These are phyloP conservation scores for Rhodotorula mucilaginosa DNA, from an alignment of 1,284 basidiomycete genomes.

Conservation along the genomic window DNA sequence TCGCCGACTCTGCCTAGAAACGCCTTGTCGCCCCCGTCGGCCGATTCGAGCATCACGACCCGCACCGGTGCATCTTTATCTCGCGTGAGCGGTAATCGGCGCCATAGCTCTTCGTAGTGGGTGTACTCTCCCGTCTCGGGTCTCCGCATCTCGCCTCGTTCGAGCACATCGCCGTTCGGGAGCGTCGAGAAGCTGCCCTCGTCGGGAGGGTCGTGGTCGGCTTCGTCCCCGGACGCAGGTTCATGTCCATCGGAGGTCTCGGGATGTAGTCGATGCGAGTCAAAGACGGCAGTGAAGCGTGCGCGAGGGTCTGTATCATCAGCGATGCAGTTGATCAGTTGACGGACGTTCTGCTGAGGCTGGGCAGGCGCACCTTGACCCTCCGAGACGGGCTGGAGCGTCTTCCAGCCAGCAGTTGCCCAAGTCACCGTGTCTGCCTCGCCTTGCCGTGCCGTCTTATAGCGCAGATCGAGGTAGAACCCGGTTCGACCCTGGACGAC, in stretches of 20 bases:
- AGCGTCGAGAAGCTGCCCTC: slow-evolving; percentile 21
- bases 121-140: slow-evolving; percentile 1
- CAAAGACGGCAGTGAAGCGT: slow-evolving; percentile 11
- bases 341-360: background rate
- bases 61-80: background rate
- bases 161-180: slow-evolving; percentile 24
- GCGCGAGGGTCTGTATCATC: background rate
- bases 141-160: slow-evolving; percentile 14
- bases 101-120: slow-evolving; percentile 30
- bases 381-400: background rate
- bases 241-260: background rate
- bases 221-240: too few species aligned
- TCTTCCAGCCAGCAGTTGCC: slow-evolving; percentile 24
- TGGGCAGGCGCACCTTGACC: slow-evolving; percentile 1
- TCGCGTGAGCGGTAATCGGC: slow-evolving; percentile 3
- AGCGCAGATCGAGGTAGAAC: slow-evolving; percentile 25
- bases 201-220: slow-evolving; percentile 3
- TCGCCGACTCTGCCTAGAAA: slow-evolving; percentile 8
- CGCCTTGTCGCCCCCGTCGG: background rate
- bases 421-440: background rate
- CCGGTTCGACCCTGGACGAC: slow-evolving; percentile 11
- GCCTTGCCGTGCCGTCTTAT: too few species aligned
- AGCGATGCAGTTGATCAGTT: background rate
- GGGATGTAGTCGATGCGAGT: background rate
- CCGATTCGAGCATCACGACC: background rate